These are phyloP conservation scores for Monosporozyma yasuniensis DNA, from an alignment of 805 yeast species.

Conservation along the genomic window DNA sequence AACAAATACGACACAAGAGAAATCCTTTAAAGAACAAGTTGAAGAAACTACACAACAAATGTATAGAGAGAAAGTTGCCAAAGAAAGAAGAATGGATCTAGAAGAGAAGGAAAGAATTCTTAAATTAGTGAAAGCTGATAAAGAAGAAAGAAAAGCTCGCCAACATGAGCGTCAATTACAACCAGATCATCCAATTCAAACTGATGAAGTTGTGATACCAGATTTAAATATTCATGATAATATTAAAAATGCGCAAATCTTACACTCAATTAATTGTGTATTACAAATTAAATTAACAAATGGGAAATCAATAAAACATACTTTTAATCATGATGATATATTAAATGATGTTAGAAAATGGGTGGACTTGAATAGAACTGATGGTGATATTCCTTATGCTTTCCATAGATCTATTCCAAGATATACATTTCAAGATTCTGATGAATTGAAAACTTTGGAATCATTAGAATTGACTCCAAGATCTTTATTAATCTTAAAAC, in stretches of 20 bases:
- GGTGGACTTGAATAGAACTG: slow-evolving; percentile 46
- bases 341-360: slow-evolving; percentile 53
- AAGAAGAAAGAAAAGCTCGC: slow-evolving; percentile 12
- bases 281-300: slow-evolving; percentile 59
- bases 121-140: slow-evolving; percentile 32
- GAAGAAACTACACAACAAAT: slow-evolving; percentile 18
- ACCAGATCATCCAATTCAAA: neutral
- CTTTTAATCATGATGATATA: slow-evolving; percentile 39
- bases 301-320: slow-evolving; percentile 48
- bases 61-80: slow-evolving; percentile 27
- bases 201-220: neutral
- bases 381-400: slow-evolving; percentile 36
- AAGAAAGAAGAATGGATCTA: slow-evolving; percentile 26
- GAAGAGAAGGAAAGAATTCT: slow-evolving; percentile 51
- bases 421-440: slow-evolving; percentile 50
- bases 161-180: neutral
- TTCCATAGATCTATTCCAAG: slow-evolving; percentile 51
- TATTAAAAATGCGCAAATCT: slow-evolving; percentile 17
- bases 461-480: slow-evolving; percentile 59
- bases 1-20: slow-evolving; percentile 3
- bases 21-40: slow-evolving; percentile 18
- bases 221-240: slow-evolving; percentile 18
- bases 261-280: slow-evolving; percentile 29
- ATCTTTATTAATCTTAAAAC: slow-evolving; percentile 67
- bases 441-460: slow-evolving; percentile 47